A percentile compares a stretch with the other conserved stretches of the same genome.
Conservation (phyloP, 371 early-diverging fungal genomes). For the Chytridium lagenaria region DNA sequence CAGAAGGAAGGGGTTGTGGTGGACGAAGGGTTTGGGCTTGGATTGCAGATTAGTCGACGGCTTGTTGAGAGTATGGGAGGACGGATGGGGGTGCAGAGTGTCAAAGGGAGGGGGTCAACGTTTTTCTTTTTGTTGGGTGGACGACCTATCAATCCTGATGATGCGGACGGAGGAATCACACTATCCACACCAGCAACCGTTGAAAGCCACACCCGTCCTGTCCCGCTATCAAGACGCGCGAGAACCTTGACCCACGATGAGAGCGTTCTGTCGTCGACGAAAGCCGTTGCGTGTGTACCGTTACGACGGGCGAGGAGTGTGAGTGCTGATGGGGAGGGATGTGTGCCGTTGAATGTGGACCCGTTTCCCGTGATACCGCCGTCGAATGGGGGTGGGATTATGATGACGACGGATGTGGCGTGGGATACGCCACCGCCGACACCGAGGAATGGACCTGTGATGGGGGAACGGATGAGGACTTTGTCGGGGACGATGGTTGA, state of each 20-base stretch:
- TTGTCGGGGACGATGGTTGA: too few relatives aligned
- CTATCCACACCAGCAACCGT: background rate
- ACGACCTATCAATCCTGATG: too few relatives aligned
- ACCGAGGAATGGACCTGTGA: too few relatives aligned
- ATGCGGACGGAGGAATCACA: background rate
- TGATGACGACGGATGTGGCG: too few relatives aligned
- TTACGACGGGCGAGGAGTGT: background rate
- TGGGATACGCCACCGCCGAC: too few relatives aligned
- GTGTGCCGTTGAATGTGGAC: background rate
- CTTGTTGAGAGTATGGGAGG: slow-evolving; percentile 51
- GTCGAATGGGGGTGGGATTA: background rate
- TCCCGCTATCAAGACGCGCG: too few relatives aligned
- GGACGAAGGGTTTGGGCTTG: slow-evolving; percentile 58
- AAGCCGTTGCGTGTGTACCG: background rate
- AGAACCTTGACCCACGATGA: background rate
- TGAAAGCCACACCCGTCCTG: background rate
- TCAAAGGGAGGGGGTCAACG: background rate
- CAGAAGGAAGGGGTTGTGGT: background rate
- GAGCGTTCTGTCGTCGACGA: background rate
- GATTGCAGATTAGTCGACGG: slow-evolving; percentile 62
- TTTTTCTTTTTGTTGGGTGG: slow-evolving; percentile 14
- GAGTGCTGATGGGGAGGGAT: background rate
- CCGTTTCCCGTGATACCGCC: background rate
- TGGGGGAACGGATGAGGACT: too few relatives aligned
- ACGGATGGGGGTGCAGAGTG: background rate